Evolutionary conservation across 2,329 filamentous ascomycete species (phyloP).

Genomic region (Cladosporium halotolerans): DNA sequence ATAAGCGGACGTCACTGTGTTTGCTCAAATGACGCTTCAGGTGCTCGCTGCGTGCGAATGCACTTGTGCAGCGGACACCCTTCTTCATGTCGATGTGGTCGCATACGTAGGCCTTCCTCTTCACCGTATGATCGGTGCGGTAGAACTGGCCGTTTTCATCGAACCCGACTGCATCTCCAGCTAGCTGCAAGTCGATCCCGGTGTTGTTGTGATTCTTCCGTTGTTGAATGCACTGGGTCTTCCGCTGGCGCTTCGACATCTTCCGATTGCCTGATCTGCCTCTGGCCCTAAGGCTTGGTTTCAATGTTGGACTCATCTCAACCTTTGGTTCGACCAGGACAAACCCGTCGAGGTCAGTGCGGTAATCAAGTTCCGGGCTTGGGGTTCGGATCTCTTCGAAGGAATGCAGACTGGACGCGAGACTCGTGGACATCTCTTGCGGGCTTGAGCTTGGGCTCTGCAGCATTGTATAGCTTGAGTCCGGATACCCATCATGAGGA

Average conservation of each 20-base stretch:
- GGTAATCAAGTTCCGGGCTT: conserved; percentile 14
- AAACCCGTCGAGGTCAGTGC: conserved; percentile 21
- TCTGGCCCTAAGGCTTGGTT: not conserved
- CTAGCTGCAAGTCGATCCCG: conserved; percentile 3
- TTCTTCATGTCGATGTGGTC: conserved; percentile 2
- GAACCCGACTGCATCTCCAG: conserved; percentile 2
- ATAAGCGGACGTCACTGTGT: conserved; percentile 18
- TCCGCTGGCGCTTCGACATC: conserved; percentile 13
- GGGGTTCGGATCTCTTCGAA: not conserved
- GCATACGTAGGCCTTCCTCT: conserved; percentile 19
- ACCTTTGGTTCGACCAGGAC: conserved; percentile 17
- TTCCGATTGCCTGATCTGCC: conserved; percentile 6
- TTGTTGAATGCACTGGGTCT: conserved; percentile 6
- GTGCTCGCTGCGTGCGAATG: conserved; percentile 28
- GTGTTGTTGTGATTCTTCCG: not conserved
- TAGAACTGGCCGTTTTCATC: not conserved
- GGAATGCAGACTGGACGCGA: not conserved
- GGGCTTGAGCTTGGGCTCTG: conserved; percentile 6
- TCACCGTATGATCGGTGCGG: not conserved
- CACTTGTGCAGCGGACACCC: conserved; percentile 14
- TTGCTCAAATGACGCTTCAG: conserved; percentile 26
- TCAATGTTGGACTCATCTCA: conserved; percentile 2
- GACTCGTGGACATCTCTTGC: conserved; percentile 3
- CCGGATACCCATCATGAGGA: too few relatives aligned
- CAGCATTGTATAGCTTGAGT: too few relatives aligned